These are phyloP conservation scores for Casuarina equisetifolia DNA, from an alignment of 306 rosid genomes.

Conservation along the genomic window DNA sequence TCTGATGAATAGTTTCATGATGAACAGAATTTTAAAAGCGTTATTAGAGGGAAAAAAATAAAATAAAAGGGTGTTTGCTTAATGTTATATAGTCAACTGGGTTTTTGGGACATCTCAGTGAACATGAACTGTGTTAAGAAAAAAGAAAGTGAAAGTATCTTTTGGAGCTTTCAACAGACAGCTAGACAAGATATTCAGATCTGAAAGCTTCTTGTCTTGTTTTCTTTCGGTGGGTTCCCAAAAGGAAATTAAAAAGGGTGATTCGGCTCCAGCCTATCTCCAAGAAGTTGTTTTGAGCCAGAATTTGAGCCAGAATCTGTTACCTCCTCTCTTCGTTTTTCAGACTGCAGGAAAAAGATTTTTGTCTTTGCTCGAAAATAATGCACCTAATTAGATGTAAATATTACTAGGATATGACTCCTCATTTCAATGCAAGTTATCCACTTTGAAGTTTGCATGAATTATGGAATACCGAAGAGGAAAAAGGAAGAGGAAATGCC, in stretches of 20 bases:
- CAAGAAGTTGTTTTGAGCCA: not conserved
- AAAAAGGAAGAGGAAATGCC: not conserved
- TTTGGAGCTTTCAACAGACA: not conserved
- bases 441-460: constrained; percentile 1
- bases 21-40: not conserved
- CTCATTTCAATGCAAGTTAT: not conserved
- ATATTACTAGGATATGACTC: not conserved
- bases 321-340: not conserved
- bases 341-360: not conserved
- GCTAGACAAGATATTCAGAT: not conserved
- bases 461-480: not conserved
- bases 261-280: not conserved
- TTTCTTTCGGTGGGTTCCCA: not conserved
- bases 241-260: too few relatives aligned
- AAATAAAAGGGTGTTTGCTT: not conserved
- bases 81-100: not conserved
- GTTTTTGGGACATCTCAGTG: too few relatives aligned
- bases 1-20: too few relatives aligned
- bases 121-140: not conserved
- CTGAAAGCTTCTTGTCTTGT: not conserved
- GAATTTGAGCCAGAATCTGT: not conserved
- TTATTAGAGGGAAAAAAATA: not conserved
- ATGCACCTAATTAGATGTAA: constrained; percentile 1
- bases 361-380: not conserved
- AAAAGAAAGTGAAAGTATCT: not conserved